Conservation (phyloP, 192 early-diverging fungal species). For the Gryganskiella cystojenkinii region DNA sequence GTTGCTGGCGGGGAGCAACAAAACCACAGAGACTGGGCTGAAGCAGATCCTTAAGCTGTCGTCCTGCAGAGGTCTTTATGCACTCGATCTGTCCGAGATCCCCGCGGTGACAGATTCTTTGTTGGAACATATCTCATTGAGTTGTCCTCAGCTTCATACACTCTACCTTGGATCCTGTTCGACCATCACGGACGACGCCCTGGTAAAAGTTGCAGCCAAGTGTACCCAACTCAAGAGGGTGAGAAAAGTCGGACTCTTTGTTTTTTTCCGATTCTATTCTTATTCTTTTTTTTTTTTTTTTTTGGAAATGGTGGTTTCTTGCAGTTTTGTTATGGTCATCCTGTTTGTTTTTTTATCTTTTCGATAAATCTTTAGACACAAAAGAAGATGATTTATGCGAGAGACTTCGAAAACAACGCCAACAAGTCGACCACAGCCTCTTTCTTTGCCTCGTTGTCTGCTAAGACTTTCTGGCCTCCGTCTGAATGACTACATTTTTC, state of each 20-base stretch:
- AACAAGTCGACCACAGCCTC: too few species aligned
- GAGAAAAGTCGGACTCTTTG: not conserved
- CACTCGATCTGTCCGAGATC: constrained; percentile 66
- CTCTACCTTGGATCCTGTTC: constrained; percentile 64
- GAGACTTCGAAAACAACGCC: too few species aligned
- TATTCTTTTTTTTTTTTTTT: not conserved
- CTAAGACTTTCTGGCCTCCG: constrained; percentile 2
- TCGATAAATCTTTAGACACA: too few species aligned
- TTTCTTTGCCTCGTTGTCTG: not conserved
- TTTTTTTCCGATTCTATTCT: not conserved
- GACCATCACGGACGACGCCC: constrained; percentile 59
- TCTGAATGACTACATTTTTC: not conserved
- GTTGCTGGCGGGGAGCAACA: constrained; percentile 58
- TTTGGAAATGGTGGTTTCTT: not conserved
- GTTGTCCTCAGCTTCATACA: constrained; percentile 62
- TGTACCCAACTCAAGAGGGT: constrained; percentile 64
- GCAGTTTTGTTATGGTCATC: not conserved
- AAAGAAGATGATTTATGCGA: too few species aligned
- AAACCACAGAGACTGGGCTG: constrained; percentile 53
- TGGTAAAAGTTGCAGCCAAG: constrained; percentile 53
- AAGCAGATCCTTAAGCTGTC: constrained; percentile 39
- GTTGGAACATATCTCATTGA: constrained; percentile 53
- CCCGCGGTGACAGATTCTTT: constrained; percentile 56
- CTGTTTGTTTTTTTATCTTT: too few species aligned
- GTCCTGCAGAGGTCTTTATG: constrained; percentile 38